Evolutionary conservation across 371 early-diverging fungal genomes (phyloP).

Genomic region (Synchytrium microbalum): DNA sequence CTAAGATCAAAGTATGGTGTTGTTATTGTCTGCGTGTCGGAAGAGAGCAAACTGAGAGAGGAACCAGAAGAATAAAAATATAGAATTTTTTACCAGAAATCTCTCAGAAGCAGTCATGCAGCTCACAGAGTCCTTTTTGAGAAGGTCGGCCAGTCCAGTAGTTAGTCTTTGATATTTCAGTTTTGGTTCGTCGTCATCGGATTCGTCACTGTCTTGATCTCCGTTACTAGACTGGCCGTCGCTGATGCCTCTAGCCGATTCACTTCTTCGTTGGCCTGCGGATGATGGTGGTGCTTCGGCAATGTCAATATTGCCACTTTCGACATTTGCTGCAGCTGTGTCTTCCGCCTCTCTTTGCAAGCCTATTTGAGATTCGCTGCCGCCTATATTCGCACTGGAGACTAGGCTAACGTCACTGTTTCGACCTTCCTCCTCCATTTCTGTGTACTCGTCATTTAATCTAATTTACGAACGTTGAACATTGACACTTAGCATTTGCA

Average conservation of each 20-base stretch:
- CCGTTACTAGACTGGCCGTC: conserved; percentile 9
- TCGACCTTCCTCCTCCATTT: too few relatives aligned
- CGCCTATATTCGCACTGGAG: too few relatives aligned
- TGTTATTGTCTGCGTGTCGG: not conserved
- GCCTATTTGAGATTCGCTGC: too few relatives aligned
- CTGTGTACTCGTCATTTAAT: too few relatives aligned
- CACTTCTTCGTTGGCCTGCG: not conserved
- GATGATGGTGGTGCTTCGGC: not conserved
- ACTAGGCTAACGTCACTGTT: too few relatives aligned
- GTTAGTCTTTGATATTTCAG: conserved; percentile 80
- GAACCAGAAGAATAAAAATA: not conserved
- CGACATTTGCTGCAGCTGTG: not conserved
- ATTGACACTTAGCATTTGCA: too few relatives aligned
- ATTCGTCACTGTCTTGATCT: conserved; percentile 34
- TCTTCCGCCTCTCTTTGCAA: not conserved
- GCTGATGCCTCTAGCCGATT: not conserved
- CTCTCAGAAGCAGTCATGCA: conserved; percentile 62
- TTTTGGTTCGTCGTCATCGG: conserved; percentile 69
- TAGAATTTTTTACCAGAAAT: conserved; percentile 57
- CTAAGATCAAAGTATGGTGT: conserved; percentile 30
- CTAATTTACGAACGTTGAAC: too few relatives aligned
- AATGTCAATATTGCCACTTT: not conserved
- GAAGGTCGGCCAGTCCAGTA: conserved; percentile 58
- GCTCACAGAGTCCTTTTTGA: conserved; percentile 82
- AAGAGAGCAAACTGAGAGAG: not conserved